Evolutionary conservation across 345 rosid genomes (phyloP).

Genomic region (Populus pruinosa): DNA sequence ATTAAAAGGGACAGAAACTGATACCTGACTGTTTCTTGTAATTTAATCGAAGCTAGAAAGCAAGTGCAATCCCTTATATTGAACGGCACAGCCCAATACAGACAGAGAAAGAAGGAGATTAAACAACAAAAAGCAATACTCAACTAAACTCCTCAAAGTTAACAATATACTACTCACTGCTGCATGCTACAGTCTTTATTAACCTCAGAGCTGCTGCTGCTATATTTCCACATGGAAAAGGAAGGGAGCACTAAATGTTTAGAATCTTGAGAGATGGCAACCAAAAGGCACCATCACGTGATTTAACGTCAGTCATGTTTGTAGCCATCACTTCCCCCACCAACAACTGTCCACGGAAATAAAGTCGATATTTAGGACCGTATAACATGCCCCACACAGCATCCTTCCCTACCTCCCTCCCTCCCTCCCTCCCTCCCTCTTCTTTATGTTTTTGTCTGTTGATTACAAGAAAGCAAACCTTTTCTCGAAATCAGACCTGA

Average conservation of each 20-base stretch:
- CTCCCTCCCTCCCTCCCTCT: slow-evolving; percentile 2
- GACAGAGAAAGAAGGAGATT: slow-evolving; percentile 8
- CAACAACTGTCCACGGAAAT: slow-evolving; percentile 15
- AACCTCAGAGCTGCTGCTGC: not conserved
- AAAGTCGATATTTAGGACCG: slow-evolving; percentile 31
- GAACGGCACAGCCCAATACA: slow-evolving; percentile 12
- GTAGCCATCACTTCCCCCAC: slow-evolving; percentile 2
- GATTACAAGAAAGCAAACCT: not conserved
- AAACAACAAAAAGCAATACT: slow-evolving; percentile 4
- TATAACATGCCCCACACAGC: slow-evolving; percentile 1
- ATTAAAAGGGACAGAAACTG: slow-evolving; percentile 14
- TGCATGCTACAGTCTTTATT: not conserved
- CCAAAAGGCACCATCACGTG: slow-evolving; percentile 43
- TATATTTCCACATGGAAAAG: slow-evolving; percentile 3
- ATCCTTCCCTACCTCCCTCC: not conserved
- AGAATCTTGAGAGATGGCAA: slow-evolving; percentile 22
- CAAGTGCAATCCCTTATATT: not conserved
- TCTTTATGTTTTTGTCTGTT: not conserved
- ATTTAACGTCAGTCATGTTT: slow-evolving; percentile 30
- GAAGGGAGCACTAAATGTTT: slow-evolving; percentile 2
- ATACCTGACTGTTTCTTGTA: slow-evolving; percentile 20
- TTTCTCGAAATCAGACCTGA: slow-evolving; percentile 5
- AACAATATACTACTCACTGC: not conserved
- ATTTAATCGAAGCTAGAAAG: slow-evolving; percentile 14
- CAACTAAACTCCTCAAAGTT: not conserved